Evolutionary conservation across 192 early-diverging fungal species (phyloP), one percentile per base, ranked within the genome.

Genomic region (Gaertneriomyces semiglobifer): DNA sequence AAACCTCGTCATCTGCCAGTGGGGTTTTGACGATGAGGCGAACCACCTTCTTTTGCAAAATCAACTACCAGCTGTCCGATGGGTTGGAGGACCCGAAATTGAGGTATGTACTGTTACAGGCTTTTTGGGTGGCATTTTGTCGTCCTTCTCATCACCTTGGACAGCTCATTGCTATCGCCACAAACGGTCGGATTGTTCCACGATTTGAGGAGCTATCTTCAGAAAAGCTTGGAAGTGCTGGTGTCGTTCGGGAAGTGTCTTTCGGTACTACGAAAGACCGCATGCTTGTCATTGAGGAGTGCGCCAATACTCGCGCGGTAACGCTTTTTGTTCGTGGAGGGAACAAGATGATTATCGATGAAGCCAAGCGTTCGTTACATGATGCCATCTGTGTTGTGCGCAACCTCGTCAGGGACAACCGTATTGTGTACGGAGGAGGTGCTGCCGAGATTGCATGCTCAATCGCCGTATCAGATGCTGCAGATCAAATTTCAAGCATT

Each of bases 1-100:
- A 56, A 99, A 96, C 80, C 72, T 98, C 52, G 97, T 98, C 48
- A 93, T 96, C 53, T 99, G 97, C 83, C 97, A 99, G 77, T 99
- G 97, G 97, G 97, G 97, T 58, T 99, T 99, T 70, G 97, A 99
- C 79, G 97, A 99, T 71, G 97, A 99, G 77, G 97, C 97, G 50
- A 99, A 99, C 83, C 96, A 98, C 74, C 82, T 99, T 79, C 81
- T 99, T 60, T 81, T 98, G 80, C 97, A 99, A 79, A 94, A 97
- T 80, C 66, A 96, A 74, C 83, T 99, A 51, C 98, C 98, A 41
- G 93, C 94, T 63, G 93, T 98, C 57, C 88, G 98, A 69, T 99
- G 98, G 98, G 96, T 99, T 46, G 98, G 98, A 61, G 98, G 98
- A 39, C 96, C 96, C 12, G 98, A 99, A 79, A 92, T 99, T 59